Conservation (phyloP, 1,284 basidiomycete genomes). For the Crocinoboletus sp. region DNA sequence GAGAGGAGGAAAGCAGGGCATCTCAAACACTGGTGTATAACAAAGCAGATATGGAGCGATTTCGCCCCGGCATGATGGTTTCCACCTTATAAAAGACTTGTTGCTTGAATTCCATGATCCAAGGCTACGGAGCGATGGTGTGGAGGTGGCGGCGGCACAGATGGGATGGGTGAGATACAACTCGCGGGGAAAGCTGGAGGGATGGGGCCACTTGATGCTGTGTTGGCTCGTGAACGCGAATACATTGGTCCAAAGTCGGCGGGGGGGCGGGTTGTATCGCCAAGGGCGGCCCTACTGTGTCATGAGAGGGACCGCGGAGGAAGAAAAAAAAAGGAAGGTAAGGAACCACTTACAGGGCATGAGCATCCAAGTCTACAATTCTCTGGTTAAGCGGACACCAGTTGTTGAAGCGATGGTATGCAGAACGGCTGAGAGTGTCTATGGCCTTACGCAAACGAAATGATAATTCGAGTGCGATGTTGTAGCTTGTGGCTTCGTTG, state of each 20-base stretch:
- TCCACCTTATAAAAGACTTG: conserved; percentile 46
- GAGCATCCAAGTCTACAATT: conserved; percentile 52
- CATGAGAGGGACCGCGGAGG: conserved; percentile 1
- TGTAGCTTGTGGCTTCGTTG: conserved; percentile 48
- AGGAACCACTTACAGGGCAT: conserved; percentile 46
- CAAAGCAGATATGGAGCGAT: not conserved
- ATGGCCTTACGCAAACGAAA: conserved; percentile 55
- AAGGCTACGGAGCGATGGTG: conserved; percentile 29
- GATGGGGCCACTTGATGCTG: conserved; percentile 1
- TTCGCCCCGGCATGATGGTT: conserved; percentile 32
- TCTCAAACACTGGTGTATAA: not conserved
- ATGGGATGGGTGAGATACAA: conserved; percentile 7
- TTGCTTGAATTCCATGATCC: conserved; percentile 37
- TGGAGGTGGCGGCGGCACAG: conserved; percentile 19
- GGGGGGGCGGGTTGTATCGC: conserved; percentile 30
- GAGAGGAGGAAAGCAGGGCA: not conserved
- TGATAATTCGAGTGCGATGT: conserved; percentile 56
- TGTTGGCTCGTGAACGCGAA: conserved; percentile 14
- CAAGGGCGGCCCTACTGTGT: conserved; percentile 33
- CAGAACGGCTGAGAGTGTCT: conserved; percentile 47
- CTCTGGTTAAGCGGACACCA: conserved; percentile 48
- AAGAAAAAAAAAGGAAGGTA: not conserved
- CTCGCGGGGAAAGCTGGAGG: conserved; percentile 10
- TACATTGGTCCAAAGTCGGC: conserved; percentile 20
- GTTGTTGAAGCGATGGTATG: conserved; percentile 43